A percentile compares a stretch with the other conserved stretches of the same genome.
Conservation (phyloP, 2,329 filamentous ascomycete genomes). For the Allantophomopsis lycopodina region DNA sequence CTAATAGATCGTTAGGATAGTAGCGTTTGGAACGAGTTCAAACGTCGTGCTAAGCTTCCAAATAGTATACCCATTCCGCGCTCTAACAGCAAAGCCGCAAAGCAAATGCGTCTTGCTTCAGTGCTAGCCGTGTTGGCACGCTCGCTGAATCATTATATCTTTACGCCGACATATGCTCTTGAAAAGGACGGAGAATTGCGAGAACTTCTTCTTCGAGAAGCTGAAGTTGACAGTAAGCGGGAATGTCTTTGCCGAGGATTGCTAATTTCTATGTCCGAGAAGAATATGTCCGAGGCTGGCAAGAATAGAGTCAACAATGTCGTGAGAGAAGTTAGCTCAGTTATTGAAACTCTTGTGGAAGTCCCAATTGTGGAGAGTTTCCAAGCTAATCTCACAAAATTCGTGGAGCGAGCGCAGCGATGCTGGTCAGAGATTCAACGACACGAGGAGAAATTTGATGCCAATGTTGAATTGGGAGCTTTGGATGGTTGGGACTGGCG, state of each 20-base stretch:
- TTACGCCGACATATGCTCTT: background rate
- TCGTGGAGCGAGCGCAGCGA: no score
- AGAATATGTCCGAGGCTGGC: no score
- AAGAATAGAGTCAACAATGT: no score
- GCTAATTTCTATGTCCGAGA: background rate
- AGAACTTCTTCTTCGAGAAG: background rate
- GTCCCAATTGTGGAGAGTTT: no score
- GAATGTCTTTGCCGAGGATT: background rate
- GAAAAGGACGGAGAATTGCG: background rate
- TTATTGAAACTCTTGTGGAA: no score
- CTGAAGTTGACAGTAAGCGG: background rate
- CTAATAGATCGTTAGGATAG: background rate
- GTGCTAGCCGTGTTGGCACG: background rate
- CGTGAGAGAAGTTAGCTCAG: no score
- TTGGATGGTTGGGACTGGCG: no score
- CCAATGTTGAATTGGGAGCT: no score
- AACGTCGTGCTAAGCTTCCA: background rate
- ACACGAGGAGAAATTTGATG: no score
- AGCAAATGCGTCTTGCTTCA: background rate
- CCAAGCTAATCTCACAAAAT: no score
- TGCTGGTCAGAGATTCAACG: no score
- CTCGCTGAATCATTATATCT: background rate
- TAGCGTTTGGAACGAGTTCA: background rate
- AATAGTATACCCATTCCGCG: background rate
- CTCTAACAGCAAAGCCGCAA: background rate